phyloP scores from a whole-genome alignment of 768 basidiomycete genomes.

The Boletus eberwhitei region DNA sequence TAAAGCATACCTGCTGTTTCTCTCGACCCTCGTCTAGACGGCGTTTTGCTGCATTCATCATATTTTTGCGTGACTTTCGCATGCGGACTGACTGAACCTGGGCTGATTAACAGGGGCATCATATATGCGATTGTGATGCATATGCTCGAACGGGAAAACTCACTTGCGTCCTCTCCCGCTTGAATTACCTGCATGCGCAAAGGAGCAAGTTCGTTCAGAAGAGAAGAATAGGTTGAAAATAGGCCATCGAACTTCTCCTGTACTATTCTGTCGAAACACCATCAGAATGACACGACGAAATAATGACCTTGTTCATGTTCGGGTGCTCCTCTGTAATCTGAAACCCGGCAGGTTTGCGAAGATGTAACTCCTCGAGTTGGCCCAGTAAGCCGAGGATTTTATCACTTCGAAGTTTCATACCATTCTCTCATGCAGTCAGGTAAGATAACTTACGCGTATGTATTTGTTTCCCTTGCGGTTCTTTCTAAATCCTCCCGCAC shows the following conservation, averaged over 20 bases:
- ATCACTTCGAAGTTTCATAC: constrained; percentile 15
- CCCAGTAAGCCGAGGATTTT: constrained; percentile 14
- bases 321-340: constrained; percentile 7
- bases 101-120: constrained; percentile 20
- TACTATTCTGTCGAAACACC: background rate
- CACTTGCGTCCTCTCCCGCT: constrained; percentile 34
- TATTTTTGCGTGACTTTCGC: constrained; percentile 32
- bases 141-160: constrained; percentile 9
- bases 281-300: background rate
- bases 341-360: constrained; percentile 7
- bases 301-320: constrained; percentile 16
- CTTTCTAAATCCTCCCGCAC: constrained; percentile 10
- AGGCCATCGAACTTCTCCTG: constrained; percentile 25
- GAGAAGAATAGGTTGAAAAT: constrained; percentile 20
- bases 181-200: constrained; percentile 30
- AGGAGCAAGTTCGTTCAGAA: constrained; percentile 34
- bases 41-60: constrained; percentile 32
- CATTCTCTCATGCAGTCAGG: background rate
- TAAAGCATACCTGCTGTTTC: constrained; percentile 33
- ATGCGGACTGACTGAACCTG: constrained; percentile 31
- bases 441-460: constrained; percentile 23
- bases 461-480: constrained; percentile 25
- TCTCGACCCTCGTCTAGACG: constrained; percentile 38
- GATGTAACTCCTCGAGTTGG: constrained; percentile 23
- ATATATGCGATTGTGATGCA: constrained; percentile 2